Evolutionary conservation across 306 rosid species (phyloP).

Genomic region (Sechiopsis laciniata): DNA sequence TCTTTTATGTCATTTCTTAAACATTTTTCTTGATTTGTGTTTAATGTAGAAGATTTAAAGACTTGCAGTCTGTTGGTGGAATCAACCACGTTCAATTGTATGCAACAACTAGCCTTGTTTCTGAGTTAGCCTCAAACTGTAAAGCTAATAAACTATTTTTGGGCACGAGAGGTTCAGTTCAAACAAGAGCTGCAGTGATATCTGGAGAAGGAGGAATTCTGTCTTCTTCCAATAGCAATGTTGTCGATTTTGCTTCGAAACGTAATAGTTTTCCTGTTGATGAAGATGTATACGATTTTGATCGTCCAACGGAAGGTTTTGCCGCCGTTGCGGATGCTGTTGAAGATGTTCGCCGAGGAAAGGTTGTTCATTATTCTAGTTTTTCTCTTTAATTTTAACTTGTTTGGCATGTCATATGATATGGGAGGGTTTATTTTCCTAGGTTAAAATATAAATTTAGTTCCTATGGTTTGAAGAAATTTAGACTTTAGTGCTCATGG

Average conservation of each 20-base stretch:
- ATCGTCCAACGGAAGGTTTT: slow-evolving; percentile 59
- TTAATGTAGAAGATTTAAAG: slow-evolving; percentile 40
- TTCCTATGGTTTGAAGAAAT: too few relatives aligned
- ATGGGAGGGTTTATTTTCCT: neutral
- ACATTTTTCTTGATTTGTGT: neutral
- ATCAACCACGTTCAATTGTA: slow-evolving; percentile 20
- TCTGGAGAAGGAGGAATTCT: slow-evolving; percentile 42
- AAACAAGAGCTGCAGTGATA: slow-evolving; percentile 42
- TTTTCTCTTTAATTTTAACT: too few relatives aligned
- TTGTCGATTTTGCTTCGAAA: slow-evolving; percentile 27
- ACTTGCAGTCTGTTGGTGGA: slow-evolving; percentile 38
- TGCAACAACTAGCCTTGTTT: slow-evolving; percentile 21
- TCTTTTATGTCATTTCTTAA: neutral
- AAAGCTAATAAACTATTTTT: slow-evolving; percentile 35
- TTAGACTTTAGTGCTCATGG: too few relatives aligned
- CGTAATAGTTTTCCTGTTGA: slow-evolving; percentile 40
- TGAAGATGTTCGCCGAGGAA: slow-evolving; percentile 78
- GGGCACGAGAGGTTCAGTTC: slow-evolving; percentile 27
- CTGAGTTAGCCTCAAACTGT: slow-evolving; percentile 32
- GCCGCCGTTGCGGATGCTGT: slow-evolving; percentile 74
- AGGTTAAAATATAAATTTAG: too few relatives aligned
- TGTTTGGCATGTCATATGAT: neutral
- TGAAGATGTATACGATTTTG: slow-evolving; percentile 50
- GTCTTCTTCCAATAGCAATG: slow-evolving; percentile 40
- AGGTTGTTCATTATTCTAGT: slow-evolving; percentile 36